These are phyloP conservation scores for Penicillium sp. DNA, from an alignment of 2,329 filamentous ascomycete species.

Conservation along the genomic window DNA sequence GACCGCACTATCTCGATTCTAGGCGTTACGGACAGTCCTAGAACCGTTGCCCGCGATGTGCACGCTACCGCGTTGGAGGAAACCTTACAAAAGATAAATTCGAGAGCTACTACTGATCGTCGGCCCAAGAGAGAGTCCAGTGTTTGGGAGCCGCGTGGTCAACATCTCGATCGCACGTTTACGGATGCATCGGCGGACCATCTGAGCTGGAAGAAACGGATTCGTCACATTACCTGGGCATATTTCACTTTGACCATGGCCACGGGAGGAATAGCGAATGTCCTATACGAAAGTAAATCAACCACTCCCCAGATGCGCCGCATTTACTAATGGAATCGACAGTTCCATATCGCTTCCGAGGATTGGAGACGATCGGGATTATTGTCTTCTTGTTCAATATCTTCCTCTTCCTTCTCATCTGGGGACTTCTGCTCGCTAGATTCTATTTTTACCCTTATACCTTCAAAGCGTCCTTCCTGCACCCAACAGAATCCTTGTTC, in stretches of 20 bases:
- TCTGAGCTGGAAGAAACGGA: constrained; percentile 55
- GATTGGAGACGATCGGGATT: constrained; percentile 60
- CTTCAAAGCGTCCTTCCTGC: constrained; percentile 69
- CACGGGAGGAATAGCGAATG: constrained; percentile 62
- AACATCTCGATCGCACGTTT: constrained; percentile 10
- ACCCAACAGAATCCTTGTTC: constrained; percentile 77
- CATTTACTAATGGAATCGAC: not conserved
- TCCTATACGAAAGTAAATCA: constrained; percentile 56
- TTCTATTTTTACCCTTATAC: constrained; percentile 71
- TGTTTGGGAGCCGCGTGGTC: constrained; percentile 17
- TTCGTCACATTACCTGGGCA: constrained; percentile 70
- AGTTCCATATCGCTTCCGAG: constrained; percentile 57
- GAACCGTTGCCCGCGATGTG: constrained; percentile 18
- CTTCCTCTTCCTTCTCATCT: constrained; percentile 63
- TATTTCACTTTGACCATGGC: constrained; percentile 74
- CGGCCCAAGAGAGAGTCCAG: constrained; percentile 6
- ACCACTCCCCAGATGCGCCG: too few relatives aligned
- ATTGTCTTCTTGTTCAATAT: constrained; percentile 66
- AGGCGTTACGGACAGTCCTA: constrained; percentile 11
- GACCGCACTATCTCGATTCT: constrained; percentile 25
- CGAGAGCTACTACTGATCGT: constrained; percentile 17
- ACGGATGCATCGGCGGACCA: constrained; percentile 20
- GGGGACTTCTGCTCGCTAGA: constrained; percentile 63
- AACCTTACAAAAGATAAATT: constrained; percentile 22
- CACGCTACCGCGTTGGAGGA: constrained; percentile 33